Percentiles rank a stretch among this genome's conserved stretches.
Evolutionary conservation across 768 basidiomycete genomes (phyloP).

Genomic region (Suillus cothurnatus): DNA sequence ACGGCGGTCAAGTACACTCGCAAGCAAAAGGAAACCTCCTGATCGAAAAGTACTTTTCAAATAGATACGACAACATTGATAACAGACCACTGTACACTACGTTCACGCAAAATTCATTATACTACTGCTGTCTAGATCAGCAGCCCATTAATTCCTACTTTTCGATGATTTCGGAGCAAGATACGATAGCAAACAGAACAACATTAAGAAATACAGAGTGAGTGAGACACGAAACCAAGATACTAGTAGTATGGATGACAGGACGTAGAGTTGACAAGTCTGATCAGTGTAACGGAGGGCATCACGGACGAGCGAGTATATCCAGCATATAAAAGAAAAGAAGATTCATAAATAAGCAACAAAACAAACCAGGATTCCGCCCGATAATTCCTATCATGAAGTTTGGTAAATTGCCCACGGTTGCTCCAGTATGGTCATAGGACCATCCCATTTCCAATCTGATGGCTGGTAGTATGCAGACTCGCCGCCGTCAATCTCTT

Average conservation of each 20-base stretch:
- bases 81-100: constrained; percentile 7
- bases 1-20: constrained; percentile 33
- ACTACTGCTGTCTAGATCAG: constrained; percentile 5
- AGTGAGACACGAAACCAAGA: constrained; percentile 43
- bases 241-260: constrained; percentile 41
- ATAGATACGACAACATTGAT: constrained; percentile 6
- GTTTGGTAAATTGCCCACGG: constrained; percentile 68
- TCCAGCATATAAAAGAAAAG: constrained; percentile 45
- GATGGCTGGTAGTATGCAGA: constrained; percentile 58
- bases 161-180: constrained; percentile 35
- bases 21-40: constrained; percentile 22
- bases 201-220: constrained; percentile 59
- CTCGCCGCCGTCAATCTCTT: constrained; percentile 78
- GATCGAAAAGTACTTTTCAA: constrained; percentile 15
- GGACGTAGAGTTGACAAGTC: constrained; percentile 26
- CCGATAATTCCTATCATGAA: constrained; percentile 46
- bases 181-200: constrained; percentile 63
- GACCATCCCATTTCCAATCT: constrained; percentile 75
- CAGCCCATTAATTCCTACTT: constrained; percentile 8
- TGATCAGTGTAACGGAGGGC: constrained; percentile 33
- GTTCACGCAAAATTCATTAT: constrained; percentile 1
- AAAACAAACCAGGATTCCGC: constrained; percentile 16
- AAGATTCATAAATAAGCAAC: constrained; percentile 29
- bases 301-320: constrained; percentile 39
- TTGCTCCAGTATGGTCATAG: constrained; percentile 65